phyloP scores from a whole-genome alignment of 2,329 filamentous ascomycete genomes.

The Fusarium papillatum region DNA sequence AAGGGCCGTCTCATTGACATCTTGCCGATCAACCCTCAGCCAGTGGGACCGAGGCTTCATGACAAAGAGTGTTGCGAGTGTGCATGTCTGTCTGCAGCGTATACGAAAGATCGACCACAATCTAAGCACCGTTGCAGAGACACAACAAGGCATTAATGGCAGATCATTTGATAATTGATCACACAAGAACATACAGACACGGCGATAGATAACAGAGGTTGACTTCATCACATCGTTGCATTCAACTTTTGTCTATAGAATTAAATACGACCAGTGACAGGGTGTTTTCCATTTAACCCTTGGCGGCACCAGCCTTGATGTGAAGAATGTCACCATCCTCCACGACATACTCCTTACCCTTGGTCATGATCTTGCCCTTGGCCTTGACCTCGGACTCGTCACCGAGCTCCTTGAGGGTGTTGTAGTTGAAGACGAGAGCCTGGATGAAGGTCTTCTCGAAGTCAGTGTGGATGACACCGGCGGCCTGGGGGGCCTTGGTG shows the following conservation, averaged over 20 bases:
- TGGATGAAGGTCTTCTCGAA: constrained; percentile 99
- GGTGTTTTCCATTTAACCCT: constrained; percentile 64
- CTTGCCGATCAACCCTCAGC: background rate
- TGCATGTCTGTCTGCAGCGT: background rate
- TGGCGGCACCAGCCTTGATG: constrained; percentile 91
- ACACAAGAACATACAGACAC: background rate
- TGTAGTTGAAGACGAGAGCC: constrained; percentile 93
- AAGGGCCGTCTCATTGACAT: background rate
- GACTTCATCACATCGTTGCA: constrained; percentile 37
- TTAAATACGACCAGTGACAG: constrained; percentile 7
- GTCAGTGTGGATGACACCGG: constrained; percentile 97
- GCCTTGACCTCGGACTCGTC: constrained; percentile 92
- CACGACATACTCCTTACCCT: constrained; percentile 97
- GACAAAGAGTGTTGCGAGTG: background rate
- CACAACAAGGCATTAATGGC: background rate
- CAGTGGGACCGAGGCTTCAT: background rate
- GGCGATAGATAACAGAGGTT: background rate
- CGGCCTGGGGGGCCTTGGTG: constrained; percentile 97
- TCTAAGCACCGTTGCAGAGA: background rate
- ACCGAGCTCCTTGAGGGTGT: constrained; percentile 83
- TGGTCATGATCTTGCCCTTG: constrained; percentile 97
- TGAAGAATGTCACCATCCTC: constrained; percentile 87
- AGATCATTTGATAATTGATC: background rate
- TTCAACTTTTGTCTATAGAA: constrained; percentile 41
- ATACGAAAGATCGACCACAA: background rate